phyloP scores from a whole-genome alignment of 495 filamentous ascomycete genomes.

The Aspergillus avenaceus region DNA sequence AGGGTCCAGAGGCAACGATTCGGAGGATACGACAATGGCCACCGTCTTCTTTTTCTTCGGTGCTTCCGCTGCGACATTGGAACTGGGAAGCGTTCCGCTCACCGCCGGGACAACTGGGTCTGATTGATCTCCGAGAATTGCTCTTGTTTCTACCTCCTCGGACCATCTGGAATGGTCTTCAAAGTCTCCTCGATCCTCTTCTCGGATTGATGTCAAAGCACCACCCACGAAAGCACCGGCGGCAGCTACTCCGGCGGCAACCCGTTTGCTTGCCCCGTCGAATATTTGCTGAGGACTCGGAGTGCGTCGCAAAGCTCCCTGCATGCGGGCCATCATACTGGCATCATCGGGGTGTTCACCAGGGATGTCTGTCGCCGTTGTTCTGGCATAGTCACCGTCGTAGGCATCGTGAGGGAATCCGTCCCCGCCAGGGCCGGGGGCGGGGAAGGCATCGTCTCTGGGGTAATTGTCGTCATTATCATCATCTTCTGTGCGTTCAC shows the following conservation, averaged over 20 bases:
- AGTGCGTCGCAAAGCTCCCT: slow-evolving; percentile 77
- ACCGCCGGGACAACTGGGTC: slow-evolving; percentile 18
- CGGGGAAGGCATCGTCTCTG: slow-evolving; percentile 37
- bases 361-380: slow-evolving; percentile 24
- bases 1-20: slow-evolving; percentile 52
- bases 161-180: slow-evolving; percentile 83
- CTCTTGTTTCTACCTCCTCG: slow-evolving; percentile 63
- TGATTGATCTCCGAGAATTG: slow-evolving; percentile 28
- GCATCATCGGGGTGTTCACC: slow-evolving; percentile 45
- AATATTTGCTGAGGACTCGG: slow-evolving; percentile 87
- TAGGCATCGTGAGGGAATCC: slow-evolving; percentile 27
- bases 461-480: slow-evolving; percentile 53
- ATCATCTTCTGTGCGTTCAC: slow-evolving; percentile 72
- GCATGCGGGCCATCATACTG: slow-evolving; percentile 72
- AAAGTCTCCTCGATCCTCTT: slow-evolving; percentile 76
- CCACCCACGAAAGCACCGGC: slow-evolving; percentile 75
- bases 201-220: slow-evolving; percentile 78
- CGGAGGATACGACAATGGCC: slow-evolving; percentile 79
- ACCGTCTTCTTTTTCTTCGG: slow-evolving; percentile 62
- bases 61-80: slow-evolving; percentile 14
- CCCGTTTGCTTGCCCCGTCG: slow-evolving; percentile 69
- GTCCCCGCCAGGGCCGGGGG: slow-evolving; percentile 21
- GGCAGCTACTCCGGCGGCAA: slow-evolving; percentile 75
- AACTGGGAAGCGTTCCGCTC: slow-evolving; percentile 28
- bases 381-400: slow-evolving; percentile 28